Base-by-base conservation (phyloP, 352 stramenopile species). In the Blastocystis sp. region DNA sequence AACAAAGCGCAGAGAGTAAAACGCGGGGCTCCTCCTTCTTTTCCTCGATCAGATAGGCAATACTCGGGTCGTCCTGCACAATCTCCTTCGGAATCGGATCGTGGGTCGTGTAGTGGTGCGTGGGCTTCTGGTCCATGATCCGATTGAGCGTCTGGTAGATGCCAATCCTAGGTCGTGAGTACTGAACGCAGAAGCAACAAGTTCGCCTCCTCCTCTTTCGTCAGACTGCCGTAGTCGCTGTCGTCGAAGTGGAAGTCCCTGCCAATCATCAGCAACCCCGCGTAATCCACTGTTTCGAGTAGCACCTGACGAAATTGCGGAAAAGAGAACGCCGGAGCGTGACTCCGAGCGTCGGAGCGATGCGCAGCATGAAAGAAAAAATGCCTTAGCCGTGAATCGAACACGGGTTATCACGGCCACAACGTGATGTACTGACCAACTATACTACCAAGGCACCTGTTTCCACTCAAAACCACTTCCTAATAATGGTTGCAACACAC, bases 31-130 rank as follows among this genome's bases (percentile, higher is more conserved):
- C 74, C 38, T 56, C 56, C 21, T 53, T 14, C 48, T 52, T 66
- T 2, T 66, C 74, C n/a, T 82, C 52, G 5, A 28, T 23, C 9
- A 67, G 21, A 82, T 82, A 82, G 5, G 74, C 74, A 48, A 82
- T 82, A 45, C n/a, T 45, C 28, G 74, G 74, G 14, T 82, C 74
- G 65, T 82, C 59, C n/a, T 56, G n/a, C 4, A 82, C 53, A 21
- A 82, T 43, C 7, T 82, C 53, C 19, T n/a, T n/a, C 17, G 74
- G 74, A 40, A 82, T 45, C 23, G 48, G 74, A 69, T 82, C 74
- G 34, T 80, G 1, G 5, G 19, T 45, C 3, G 70, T 80, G 70
- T 80, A 80, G 43, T 80, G 70, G 19, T 80, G 70, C 38, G 7
- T 65, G 10, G 70, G 59, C 38, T 80, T 80, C 3, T 62, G 41